Evolutionary conservation across 2,329 filamentous ascomycete species (phyloP).

Genomic region (Akanthomyces uredinophilus): DNA sequence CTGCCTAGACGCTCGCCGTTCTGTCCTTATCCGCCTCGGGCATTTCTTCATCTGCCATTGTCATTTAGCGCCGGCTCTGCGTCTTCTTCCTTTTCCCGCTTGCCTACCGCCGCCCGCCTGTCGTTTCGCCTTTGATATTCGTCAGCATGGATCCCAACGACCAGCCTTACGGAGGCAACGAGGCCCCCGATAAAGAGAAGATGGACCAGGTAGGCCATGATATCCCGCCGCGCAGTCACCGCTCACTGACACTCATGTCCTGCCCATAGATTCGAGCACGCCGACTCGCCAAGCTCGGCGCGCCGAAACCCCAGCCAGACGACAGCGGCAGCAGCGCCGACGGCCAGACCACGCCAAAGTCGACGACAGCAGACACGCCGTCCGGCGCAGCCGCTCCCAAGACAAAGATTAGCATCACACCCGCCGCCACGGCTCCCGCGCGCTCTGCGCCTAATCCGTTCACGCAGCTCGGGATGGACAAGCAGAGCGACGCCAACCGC

Average conservation of each 20-base stretch:
- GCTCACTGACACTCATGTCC: constrained; percentile 8
- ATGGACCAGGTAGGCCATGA: constrained; percentile 47
- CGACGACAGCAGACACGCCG: background rate
- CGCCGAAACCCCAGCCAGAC: constrained; percentile 24
- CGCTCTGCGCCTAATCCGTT: constrained; percentile 25
- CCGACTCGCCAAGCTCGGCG: constrained; percentile 46
- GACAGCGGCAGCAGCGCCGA: background rate
- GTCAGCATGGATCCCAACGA: constrained; percentile 42
- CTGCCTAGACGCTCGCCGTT: background rate
- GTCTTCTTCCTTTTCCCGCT: background rate
- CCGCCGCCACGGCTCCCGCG: constrained; percentile 21
- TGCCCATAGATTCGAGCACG: constrained; percentile 41
- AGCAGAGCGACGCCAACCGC: constrained; percentile 20
- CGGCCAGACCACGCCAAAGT: background rate
- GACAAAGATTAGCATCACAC: constrained; percentile 34
- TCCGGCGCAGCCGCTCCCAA: constrained; percentile 20
- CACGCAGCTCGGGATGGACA: constrained; percentile 30
- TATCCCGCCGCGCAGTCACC: background rate
- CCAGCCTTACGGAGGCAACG: constrained; percentile 36
- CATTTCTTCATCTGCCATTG: background rate
- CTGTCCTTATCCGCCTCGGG: constrained; percentile 1
- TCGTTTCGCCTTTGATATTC: constrained; percentile 4
- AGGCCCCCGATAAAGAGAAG: constrained; percentile 53
- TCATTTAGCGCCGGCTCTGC: background rate
- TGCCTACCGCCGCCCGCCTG: background rate